A percentile compares a stretch with the other conserved stretches of the same genome.
Evolutionary conservation across 1,284 basidiomycete genomes (phyloP).

Genomic region (Caloboletus firmus): DNA sequence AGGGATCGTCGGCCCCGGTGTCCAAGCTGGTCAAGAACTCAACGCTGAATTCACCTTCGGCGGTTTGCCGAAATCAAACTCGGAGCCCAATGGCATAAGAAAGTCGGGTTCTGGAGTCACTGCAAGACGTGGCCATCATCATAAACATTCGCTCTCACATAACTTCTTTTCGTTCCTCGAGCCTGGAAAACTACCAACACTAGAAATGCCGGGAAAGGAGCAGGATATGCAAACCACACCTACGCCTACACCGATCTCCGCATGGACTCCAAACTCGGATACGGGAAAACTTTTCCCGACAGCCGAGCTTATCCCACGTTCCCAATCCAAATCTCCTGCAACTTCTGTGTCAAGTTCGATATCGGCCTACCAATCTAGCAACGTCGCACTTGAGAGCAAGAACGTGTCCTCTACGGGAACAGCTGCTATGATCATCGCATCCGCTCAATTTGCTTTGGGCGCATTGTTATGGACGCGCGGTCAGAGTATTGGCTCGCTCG

Average conservation of each 20-base stretch:
- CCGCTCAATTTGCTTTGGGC: slow-evolving; percentile 58
- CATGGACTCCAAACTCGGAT: slow-evolving; percentile 23
- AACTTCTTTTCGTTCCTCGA: slow-evolving; percentile 91
- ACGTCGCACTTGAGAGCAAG: neutral
- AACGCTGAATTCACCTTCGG: slow-evolving; percentile 32
- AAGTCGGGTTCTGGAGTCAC: slow-evolving; percentile 10
- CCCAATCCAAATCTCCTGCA: slow-evolving; percentile 28
- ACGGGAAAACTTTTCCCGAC: slow-evolving; percentile 1
- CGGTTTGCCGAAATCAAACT: slow-evolving; percentile 30
- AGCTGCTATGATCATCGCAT: slow-evolving; percentile 32
- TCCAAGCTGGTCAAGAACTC: slow-evolving; percentile 18
- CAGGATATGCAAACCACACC: slow-evolving; percentile 22
- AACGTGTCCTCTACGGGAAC: slow-evolving; percentile 21
- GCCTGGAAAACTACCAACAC: slow-evolving; percentile 40
- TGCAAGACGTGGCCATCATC: slow-evolving; percentile 76
- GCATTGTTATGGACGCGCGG: slow-evolving; percentile 87
- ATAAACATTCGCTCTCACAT: slow-evolving; percentile 91
- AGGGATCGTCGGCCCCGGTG: neutral
- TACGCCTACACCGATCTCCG: slow-evolving; percentile 25
- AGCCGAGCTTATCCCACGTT: slow-evolving; percentile 17
- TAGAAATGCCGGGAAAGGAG: slow-evolving; percentile 3
- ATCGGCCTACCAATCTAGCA: slow-evolving; percentile 1
- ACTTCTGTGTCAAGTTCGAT: slow-evolving; percentile 8
- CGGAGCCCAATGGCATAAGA: slow-evolving; percentile 21
- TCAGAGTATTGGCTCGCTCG: slow-evolving; percentile 84